Conservation (phyloP, 371 early-diverging fungal species). For the Mortierella sp. region DNA sequence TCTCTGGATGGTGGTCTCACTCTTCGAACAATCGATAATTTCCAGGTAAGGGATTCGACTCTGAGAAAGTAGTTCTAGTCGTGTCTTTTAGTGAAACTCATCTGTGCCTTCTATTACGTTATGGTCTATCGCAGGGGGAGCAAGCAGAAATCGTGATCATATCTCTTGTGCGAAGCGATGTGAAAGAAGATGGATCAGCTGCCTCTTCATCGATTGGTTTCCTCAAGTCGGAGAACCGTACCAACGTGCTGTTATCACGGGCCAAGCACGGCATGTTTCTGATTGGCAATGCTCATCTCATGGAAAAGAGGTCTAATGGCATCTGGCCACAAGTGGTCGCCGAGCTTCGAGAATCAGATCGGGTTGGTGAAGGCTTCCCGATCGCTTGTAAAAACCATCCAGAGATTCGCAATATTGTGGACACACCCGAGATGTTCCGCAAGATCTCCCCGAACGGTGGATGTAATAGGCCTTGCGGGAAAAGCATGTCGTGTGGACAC, state of each 20-base stretch:
- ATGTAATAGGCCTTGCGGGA: slow-evolving; percentile 35
- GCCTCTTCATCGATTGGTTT: slow-evolving; percentile 73
- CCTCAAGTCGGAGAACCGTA: slow-evolving; percentile 77
- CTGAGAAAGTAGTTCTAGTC: too few relatives aligned
- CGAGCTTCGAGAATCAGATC: slow-evolving; percentile 30
- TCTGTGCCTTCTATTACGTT: background rate
- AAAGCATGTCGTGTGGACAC: slow-evolving; percentile 49
- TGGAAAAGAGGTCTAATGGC: slow-evolving; percentile 28
- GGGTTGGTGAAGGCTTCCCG: slow-evolving; percentile 55
- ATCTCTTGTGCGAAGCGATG: slow-evolving; percentile 72
- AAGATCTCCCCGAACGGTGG: slow-evolving; percentile 54
- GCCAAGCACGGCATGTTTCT: slow-evolving; percentile 66
- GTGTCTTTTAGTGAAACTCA: too few relatives aligned
- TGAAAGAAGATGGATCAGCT: slow-evolving; percentile 2
- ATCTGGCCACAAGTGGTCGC: slow-evolving; percentile 54
- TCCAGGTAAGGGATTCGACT: slow-evolving; percentile 41
- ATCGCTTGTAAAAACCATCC: slow-evolving; percentile 60
- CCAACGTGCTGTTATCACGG: slow-evolving; percentile 83
- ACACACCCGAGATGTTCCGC: too few relatives aligned
- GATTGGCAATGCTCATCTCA: slow-evolving; percentile 61
- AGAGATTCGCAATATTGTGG: slow-evolving; percentile 10
- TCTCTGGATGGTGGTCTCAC: slow-evolving; percentile 26
- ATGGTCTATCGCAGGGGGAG: slow-evolving; percentile 38
- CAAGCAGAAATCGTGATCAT: slow-evolving; percentile 57
- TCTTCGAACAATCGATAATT: slow-evolving; percentile 51